These are phyloP conservation scores for Taiozyma onychis DNA, from an alignment of 1,139 yeast species.

Conservation along the genomic window DNA sequence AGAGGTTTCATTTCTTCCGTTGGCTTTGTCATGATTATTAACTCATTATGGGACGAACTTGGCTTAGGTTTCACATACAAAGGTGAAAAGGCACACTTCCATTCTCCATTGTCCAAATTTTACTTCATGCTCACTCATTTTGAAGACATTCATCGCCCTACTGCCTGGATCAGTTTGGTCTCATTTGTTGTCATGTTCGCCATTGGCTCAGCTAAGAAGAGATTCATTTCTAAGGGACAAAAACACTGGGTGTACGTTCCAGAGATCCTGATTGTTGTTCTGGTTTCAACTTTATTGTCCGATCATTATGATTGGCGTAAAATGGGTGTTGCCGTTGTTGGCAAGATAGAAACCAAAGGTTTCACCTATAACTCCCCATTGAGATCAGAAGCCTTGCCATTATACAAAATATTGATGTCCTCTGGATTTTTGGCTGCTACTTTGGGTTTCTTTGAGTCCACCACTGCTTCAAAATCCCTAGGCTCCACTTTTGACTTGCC, in stretches of 20 bases:
- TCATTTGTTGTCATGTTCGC: constrained; percentile 41
- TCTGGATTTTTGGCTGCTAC: constrained; percentile 75
- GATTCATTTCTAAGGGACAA: constrained; percentile 25
- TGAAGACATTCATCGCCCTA: constrained; percentile 39
- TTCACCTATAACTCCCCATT: constrained; percentile 47
- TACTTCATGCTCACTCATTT: constrained; percentile 46
- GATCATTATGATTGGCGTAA: constrained; percentile 47
- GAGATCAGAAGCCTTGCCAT: constrained; percentile 25
- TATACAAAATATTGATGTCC: constrained; percentile 35
- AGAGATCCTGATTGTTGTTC: constrained; percentile 74
- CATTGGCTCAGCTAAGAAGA: constrained; percentile 39
- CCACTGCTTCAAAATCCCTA: constrained; percentile 82
- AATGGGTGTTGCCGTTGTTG: constrained; percentile 62
- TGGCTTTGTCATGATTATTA: constrained; percentile 85
- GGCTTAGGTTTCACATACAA: constrained; percentile 47
- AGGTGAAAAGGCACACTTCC: constrained; percentile 49
- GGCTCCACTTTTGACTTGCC: constrained; percentile 64
- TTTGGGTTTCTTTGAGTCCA: constrained; percentile 88
- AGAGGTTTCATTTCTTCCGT: constrained; percentile 91
- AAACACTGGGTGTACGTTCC: constrained; percentile 50
- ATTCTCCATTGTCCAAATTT: constrained; percentile 72
- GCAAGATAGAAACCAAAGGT: constrained; percentile 47
- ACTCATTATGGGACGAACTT: constrained; percentile 66
- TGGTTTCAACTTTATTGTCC: constrained; percentile 56
- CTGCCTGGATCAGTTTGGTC: constrained; percentile 45